Percentiles rank a stretch among this genome's conserved stretches.
Evolutionary conservation across 768 basidiomycete species (phyloP).

Genomic region (Calocybe cyanea): DNA sequence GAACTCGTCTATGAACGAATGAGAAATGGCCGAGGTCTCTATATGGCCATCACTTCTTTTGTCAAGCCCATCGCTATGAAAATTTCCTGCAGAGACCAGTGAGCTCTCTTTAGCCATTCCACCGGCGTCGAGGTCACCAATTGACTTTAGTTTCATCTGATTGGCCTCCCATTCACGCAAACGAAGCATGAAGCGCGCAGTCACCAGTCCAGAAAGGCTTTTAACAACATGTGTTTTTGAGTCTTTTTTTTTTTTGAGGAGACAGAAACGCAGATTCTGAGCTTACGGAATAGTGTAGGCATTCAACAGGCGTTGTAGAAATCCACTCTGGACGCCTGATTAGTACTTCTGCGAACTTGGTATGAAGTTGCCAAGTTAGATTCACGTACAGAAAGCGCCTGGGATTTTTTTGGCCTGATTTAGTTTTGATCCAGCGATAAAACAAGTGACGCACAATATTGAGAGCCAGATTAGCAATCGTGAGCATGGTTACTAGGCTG

Average conservation of each 20-base stretch:
- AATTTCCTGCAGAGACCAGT: no score
- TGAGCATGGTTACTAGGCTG: slow-evolving; percentile 22
- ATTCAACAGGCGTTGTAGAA: slow-evolving; percentile 25
- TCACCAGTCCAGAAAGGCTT: slow-evolving; percentile 15
- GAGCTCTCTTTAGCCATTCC: slow-evolving; percentile 1
- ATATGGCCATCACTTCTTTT: not conserved
- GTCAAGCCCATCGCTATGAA: slow-evolving; percentile 8
- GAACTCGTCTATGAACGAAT: slow-evolving; percentile 11
- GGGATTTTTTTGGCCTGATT: not conserved
- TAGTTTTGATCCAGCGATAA: no score
- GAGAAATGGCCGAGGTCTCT: not conserved
- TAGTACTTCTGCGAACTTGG: not conserved
- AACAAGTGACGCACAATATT: slow-evolving; percentile 24
- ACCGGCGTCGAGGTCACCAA: not conserved
- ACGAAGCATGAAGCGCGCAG: slow-evolving; percentile 17
- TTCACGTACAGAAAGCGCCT: slow-evolving; percentile 18
- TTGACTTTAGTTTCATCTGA: not conserved
- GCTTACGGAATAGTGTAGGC: slow-evolving; percentile 24
- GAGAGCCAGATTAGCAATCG: slow-evolving; percentile 20
- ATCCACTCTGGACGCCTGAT: slow-evolving; percentile 17
- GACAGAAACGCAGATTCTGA: no score
- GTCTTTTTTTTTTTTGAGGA: no score
- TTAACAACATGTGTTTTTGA: not conserved
- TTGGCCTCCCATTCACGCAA: slow-evolving; percentile 15
- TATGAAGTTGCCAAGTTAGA: not conserved